phyloP scores from a whole-genome alignment of 2,329 filamentous ascomycete species.

The Colletotrichum echinochloae region DNA sequence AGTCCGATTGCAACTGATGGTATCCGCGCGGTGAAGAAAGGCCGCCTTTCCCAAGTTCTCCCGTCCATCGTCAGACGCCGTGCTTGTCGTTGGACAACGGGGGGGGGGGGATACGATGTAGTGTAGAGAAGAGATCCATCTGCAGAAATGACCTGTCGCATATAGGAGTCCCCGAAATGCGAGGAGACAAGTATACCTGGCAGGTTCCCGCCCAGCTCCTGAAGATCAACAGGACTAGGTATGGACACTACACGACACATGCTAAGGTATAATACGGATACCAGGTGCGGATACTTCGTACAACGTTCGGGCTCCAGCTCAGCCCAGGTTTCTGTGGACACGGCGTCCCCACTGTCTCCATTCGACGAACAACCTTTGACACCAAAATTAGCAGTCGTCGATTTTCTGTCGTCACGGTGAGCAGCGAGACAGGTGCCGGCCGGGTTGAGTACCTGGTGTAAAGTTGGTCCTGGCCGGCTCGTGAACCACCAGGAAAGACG shows the following conservation, averaged over 20 bases:
- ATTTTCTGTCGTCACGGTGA: conserved; percentile 38
- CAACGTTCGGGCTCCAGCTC: conserved; percentile 9
- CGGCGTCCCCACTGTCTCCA: conserved; percentile 13
- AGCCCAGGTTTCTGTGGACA: conserved; percentile 12
- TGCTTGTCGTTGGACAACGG: conserved; percentile 6
- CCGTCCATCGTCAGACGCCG: conserved; percentile 18
- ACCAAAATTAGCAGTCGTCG: conserved; percentile 31
- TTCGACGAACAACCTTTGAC: conserved; percentile 18
- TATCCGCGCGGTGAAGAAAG: conserved; percentile 25
- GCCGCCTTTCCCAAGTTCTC: conserved; percentile 21
- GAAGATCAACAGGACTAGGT: too few relatives aligned
- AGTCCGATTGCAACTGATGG: not conserved
- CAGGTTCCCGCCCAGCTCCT: conserved; percentile 16
- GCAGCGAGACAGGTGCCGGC: conserved; percentile 14
- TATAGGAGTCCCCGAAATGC: conserved; percentile 31
- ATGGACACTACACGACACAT: too few relatives aligned
- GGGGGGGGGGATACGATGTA: conserved; percentile 5
- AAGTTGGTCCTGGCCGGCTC: conserved; percentile 25
- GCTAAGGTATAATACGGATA: too few relatives aligned
- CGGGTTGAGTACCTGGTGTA: too few relatives aligned
- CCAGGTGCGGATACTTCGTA: too few relatives aligned
- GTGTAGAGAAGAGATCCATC: conserved; percentile 19
- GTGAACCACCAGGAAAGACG: conserved; percentile 6
- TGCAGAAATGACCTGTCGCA: conserved; percentile 14
- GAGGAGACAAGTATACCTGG: conserved; percentile 29